Conservation (phyloP, 371 early-diverging fungal genomes). For the Mucor circinelloides region DNA sequence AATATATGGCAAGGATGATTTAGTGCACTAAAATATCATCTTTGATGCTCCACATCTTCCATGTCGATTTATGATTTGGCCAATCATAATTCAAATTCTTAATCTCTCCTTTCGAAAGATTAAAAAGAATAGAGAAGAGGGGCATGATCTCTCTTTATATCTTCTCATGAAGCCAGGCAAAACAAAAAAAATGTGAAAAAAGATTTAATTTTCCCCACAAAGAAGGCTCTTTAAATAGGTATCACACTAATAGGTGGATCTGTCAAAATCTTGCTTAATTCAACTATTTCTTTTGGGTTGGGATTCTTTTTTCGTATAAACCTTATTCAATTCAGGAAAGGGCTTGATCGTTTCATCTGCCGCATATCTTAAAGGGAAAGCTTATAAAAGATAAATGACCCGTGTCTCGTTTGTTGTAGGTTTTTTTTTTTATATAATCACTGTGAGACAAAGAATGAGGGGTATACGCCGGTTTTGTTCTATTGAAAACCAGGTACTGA, state of each 20-base stretch:
- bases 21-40: neutral
- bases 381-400: neutral
- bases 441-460: neutral
- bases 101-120: neutral
- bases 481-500: neutral
- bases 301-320: neutral
- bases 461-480: too few relatives aligned
- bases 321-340: conserved; percentile 1
- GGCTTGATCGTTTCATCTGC: neutral
- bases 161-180: neutral
- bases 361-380: neutral
- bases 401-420: neutral
- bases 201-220: neutral
- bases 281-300: neutral
- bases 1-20: neutral
- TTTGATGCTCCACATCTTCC: neutral
- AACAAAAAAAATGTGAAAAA: neutral
- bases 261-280: neutral
- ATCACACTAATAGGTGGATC: neutral
- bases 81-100: neutral
- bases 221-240: neutral
- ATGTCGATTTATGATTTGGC: neutral
- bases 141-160: neutral
- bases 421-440: neutral
- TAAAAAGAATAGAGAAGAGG: neutral